phyloP scores from a whole-genome alignment of 1,139 yeast species.

The Groenewaldozyma sp. region DNA sequence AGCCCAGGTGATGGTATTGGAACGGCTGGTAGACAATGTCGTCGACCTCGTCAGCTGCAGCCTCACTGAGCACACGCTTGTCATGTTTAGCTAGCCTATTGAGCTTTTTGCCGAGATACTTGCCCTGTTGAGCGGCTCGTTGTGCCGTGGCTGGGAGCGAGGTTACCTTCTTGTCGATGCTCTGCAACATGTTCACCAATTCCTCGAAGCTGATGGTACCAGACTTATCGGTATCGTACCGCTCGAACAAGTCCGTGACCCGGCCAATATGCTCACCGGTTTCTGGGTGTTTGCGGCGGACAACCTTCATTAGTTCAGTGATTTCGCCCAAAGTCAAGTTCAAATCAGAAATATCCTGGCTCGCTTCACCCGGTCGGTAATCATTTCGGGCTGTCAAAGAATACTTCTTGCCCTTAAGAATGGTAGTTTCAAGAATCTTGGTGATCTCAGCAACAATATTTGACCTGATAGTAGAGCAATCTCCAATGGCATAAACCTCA shows the following conservation, averaged over 20 bases:
- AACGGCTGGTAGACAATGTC: slow-evolving; percentile 47
- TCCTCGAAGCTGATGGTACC: slow-evolving; percentile 45
- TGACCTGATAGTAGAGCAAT: slow-evolving; percentile 53
- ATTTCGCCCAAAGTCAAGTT: slow-evolving; percentile 40
- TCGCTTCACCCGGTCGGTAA: too few species aligned
- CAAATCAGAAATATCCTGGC: slow-evolving; percentile 34
- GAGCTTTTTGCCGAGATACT: slow-evolving; percentile 48
- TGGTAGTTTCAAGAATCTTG: slow-evolving; percentile 25
- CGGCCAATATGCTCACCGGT: slow-evolving; percentile 46
- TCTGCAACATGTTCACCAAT: slow-evolving; percentile 38
- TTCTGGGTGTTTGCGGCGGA: slow-evolving; percentile 46
- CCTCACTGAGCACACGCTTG: slow-evolving; percentile 3
- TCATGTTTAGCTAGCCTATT: slow-evolving; percentile 38
- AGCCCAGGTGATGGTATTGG: slow-evolving; percentile 49
- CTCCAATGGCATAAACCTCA: slow-evolving; percentile 60
- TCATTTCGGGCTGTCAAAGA: slow-evolving; percentile 16
- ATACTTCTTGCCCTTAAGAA: slow-evolving; percentile 18
- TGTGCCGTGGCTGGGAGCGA: slow-evolving; percentile 63
- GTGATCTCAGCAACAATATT: slow-evolving; percentile 46
- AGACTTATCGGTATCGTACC: slow-evolving; percentile 37
- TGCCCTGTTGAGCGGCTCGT: slow-evolving; percentile 58
- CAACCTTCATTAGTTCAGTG: slow-evolving; percentile 33
- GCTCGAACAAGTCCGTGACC: slow-evolving; percentile 41
- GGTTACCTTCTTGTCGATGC: slow-evolving; percentile 51
- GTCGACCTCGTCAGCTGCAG: slow-evolving; percentile 41